These are phyloP conservation scores for Cercospora canescens DNA, from an alignment of 2,329 filamentous ascomycete species.

Conservation along the genomic window DNA sequence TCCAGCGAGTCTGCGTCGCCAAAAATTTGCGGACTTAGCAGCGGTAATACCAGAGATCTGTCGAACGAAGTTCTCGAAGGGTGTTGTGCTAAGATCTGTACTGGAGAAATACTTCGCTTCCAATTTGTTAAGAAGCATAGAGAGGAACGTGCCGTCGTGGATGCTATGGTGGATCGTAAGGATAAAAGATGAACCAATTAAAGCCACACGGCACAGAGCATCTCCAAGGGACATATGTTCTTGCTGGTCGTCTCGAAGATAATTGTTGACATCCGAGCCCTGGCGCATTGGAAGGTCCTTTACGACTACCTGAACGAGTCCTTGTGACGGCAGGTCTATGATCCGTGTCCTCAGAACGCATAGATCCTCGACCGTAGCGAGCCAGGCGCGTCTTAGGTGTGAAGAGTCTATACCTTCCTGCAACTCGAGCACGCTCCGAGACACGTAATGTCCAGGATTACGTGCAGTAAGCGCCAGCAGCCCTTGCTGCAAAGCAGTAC, in stretches of 20 bases:
- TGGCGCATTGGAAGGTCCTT: slow-evolving; percentile 34
- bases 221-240: slow-evolving; percentile 43
- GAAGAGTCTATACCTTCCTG: slow-evolving; percentile 32
- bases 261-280: slow-evolving; percentile 32
- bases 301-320: slow-evolving; percentile 28
- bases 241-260: slow-evolving; percentile 37
- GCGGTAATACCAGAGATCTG: background rate
- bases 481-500: slow-evolving; percentile 19
- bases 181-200: slow-evolving; percentile 19
- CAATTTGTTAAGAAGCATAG: slow-evolving; percentile 1
- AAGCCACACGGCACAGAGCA: slow-evolving; percentile 48
- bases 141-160: slow-evolving; percentile 7
- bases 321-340: slow-evolving; percentile 5
- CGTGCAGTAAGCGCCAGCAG: slow-evolving; percentile 56
- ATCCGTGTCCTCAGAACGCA: slow-evolving; percentile 2
- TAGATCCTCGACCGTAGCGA: background rate
- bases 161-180: slow-evolving; percentile 21
- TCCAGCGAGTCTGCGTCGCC: background rate
- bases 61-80: background rate
- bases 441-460: slow-evolving; percentile 54
- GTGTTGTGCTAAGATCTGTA: background rate
- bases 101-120: slow-evolving; percentile 1
- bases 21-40: background rate
- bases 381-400: slow-evolving; percentile 37
- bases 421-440: slow-evolving; percentile 35